Percentiles rank a stretch among this genome's conserved stretches.
These are phyloP conservation scores for Tilletiaria anomala DNA, from an alignment of 1,284 basidiomycete genomes.

Conservation along the genomic window DNA sequence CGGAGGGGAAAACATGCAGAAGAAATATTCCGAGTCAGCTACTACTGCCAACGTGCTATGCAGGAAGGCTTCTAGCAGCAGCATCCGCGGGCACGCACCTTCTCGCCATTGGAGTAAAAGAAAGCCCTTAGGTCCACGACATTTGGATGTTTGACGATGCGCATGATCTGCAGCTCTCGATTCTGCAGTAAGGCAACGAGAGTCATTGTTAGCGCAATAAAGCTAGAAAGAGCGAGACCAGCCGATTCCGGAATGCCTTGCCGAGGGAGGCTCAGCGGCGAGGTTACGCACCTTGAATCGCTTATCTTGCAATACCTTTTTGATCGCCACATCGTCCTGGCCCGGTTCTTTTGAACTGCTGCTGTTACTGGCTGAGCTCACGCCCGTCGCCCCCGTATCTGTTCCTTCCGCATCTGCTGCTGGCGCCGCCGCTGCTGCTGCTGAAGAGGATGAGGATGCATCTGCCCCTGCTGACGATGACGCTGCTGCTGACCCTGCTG, in stretches of 20 bases:
- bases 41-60: no score
- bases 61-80: no score
- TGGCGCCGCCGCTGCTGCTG: not conserved
- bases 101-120: constrained; percentile 98
- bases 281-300: constrained; percentile 71
- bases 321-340: constrained; percentile 84
- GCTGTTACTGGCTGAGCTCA: no score
- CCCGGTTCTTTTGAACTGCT: constrained; percentile 9
- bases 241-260: no score
- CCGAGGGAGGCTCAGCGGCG: constrained; percentile 8
- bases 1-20: no score
- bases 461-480: not conserved
- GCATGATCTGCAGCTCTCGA: constrained; percentile 99
- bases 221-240: no score
- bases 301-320: constrained; percentile 99
- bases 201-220: no score
- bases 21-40: no score
- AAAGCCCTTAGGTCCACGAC: constrained; percentile 95
- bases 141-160: constrained; percentile 90
- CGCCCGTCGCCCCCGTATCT: constrained; percentile 1
- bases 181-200: no score
- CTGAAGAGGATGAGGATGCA: constrained; percentile 1
- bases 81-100: constrained; percentile 60
- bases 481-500: not conserved
- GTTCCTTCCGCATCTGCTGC: not conserved